Evolutionary conservation across 495 filamentous ascomycete species (phyloP).

Genomic region (Podospora anserina): DNA sequence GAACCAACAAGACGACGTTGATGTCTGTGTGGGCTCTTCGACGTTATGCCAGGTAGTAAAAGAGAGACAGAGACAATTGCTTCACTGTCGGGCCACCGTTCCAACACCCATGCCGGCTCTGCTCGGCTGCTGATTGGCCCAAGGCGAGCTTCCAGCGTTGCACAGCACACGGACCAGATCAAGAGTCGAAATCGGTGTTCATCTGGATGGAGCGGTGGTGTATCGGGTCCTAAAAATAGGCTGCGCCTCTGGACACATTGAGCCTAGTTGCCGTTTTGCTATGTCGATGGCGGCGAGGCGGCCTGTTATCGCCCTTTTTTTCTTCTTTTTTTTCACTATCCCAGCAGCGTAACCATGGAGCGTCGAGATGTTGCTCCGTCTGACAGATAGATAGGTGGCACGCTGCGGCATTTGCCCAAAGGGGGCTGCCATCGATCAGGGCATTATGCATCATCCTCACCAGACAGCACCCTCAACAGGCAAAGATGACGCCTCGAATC

Average conservation of each 20-base stretch:
- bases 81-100: background rate
- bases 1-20: background rate
- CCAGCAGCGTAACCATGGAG: background rate
- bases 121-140: constrained; percentile 16
- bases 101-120: constrained; percentile 5
- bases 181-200: constrained; percentile 13
- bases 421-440: background rate
- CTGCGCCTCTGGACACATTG: constrained; percentile 15
- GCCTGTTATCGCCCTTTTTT: constrained; percentile 16
- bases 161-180: constrained; percentile 20
- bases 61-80: background rate
- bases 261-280: constrained; percentile 23
- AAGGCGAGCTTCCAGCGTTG: constrained; percentile 14
- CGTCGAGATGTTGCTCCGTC: constrained; percentile 8
- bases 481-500: background rate
- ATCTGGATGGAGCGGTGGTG: constrained; percentile 4
- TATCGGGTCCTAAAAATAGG: constrained; percentile 24
- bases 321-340: background rate
- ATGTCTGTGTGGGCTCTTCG: background rate
- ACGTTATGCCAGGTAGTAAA: background rate
- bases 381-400: constrained; percentile 1
- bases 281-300: constrained; percentile 12
- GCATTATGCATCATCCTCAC: background rate
- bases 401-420: background rate
- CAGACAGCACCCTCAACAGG: background rate